Evolutionary conservation across 108 stramenopile genomes (phyloP).

Genomic region (Pseudonitzschia pungens): DNA sequence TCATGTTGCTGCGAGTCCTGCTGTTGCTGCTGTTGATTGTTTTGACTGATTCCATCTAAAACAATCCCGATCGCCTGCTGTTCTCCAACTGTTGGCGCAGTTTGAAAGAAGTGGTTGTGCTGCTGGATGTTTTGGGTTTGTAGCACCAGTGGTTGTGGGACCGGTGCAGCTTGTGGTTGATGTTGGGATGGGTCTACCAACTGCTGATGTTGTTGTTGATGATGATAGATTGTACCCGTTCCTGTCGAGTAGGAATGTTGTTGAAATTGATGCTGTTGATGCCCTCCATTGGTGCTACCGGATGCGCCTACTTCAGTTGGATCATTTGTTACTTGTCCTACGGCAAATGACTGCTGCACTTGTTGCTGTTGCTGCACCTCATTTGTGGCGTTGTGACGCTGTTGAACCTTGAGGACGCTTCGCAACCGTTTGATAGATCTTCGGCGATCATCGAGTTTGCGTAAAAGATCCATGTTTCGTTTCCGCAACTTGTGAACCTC

Average conservation of each 20-base stretch:
- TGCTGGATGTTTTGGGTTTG: not conserved
- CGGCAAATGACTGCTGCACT: not conserved
- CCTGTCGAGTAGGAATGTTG: not conserved
- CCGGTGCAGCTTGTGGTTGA: not conserved
- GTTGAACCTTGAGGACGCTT: constrained; percentile 3
- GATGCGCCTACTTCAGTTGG: not conserved
- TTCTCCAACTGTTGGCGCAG: not conserved
- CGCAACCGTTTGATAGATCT: not conserved
- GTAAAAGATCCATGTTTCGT: not conserved
- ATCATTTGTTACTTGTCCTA: not conserved
- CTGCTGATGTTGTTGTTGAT: not conserved
- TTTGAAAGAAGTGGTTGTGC: not conserved
- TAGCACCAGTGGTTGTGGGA: not conserved
- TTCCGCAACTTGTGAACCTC: not conserved
- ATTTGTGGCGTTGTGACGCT: not conserved
- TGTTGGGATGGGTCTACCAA: not conserved
- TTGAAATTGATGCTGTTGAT: constrained; percentile 15
- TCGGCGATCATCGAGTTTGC: not conserved
- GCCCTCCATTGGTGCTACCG: not conserved
- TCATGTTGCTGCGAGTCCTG: not conserved
- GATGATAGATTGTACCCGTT: not conserved
- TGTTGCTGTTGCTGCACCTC: constrained; percentile 6
- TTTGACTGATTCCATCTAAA: not conserved
- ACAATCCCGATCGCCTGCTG: not conserved
- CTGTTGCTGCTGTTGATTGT: constrained; percentile 9